Percentiles rank a stretch among this genome's conserved stretches.
phyloP scores from a whole-genome alignment of 306 rosid genomes.

The Malus orientalis region DNA sequence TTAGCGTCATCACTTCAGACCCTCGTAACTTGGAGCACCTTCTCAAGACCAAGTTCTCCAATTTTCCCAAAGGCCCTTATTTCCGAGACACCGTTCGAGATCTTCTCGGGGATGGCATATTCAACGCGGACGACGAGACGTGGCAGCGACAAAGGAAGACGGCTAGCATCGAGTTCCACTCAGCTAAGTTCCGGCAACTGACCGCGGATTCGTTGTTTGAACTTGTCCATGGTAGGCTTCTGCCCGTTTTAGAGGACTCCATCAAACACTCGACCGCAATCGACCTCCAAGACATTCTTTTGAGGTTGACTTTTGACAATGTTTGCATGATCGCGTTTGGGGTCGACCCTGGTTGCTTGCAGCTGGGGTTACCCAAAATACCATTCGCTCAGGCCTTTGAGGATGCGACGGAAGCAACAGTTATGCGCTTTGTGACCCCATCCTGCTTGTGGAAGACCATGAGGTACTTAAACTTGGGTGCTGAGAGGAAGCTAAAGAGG shows the following conservation, averaged over 20 bases:
- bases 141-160: conserved; percentile 85
- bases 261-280: conserved; percentile 11
- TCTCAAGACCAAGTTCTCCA: conserved; percentile 65
- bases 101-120: conserved; percentile 78
- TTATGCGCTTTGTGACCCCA: conserved; percentile 64
- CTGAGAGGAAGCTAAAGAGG: conserved; percentile 47
- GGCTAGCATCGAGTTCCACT: conserved; percentile 85
- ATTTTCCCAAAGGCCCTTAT: conserved; percentile 69
- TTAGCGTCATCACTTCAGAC: conserved; percentile 63
- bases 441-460: conserved; percentile 53
- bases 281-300: conserved; percentile 73
- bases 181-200: conserved; percentile 54
- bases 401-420: conserved; percentile 75
- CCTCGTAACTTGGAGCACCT: conserved; percentile 81
- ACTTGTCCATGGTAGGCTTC: conserved; percentile 61
- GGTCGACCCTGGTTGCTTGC: conserved; percentile 80
- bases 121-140: conserved; percentile 63
- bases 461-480: conserved; percentile 65
- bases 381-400: conserved; percentile 87
- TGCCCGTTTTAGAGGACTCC: conserved; percentile 46
- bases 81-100: conserved; percentile 59
- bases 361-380: conserved; percentile 41
- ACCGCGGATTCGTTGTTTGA: conserved; percentile 51
- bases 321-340: conserved; percentile 93
- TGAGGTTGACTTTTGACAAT: conserved; percentile 80